A percentile compares a stretch with the other conserved stretches of the same genome.
Evolutionary conservation across 106 monocot genomes (phyloP).

Genomic region (Amphibolis antarctica): DNA sequence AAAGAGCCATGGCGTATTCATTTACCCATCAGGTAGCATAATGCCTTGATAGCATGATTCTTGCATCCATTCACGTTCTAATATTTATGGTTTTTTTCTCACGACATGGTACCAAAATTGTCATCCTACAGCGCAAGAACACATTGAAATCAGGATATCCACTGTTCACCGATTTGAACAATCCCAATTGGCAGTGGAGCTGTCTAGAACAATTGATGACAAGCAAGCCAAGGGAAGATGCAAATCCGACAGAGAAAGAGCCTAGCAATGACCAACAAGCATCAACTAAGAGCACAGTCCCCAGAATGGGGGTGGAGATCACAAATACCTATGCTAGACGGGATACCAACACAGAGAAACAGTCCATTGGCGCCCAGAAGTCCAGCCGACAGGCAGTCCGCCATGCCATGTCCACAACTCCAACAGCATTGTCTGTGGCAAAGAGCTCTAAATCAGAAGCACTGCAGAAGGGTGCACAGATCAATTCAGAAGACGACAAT

Average conservation of each 20-base stretch:
- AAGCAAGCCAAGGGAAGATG: not conserved
- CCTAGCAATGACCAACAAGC: conserved; percentile 2
- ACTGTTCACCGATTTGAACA: too few species aligned
- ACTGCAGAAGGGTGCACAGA: conserved; percentile 20
- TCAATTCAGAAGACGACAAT: conserved; percentile 40
- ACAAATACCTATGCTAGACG: conserved; percentile 51
- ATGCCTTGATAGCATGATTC: not conserved
- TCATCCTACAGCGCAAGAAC: too few species aligned
- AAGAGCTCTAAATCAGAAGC: conserved; percentile 30
- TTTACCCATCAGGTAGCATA: conserved; percentile 81
- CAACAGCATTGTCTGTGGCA: conserved; percentile 10
- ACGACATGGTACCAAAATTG: not conserved
- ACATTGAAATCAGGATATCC: too few species aligned
- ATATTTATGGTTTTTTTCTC: not conserved
- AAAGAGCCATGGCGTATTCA: conserved; percentile 86
- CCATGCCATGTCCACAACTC: conserved; percentile 32
- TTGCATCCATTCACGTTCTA: not conserved
- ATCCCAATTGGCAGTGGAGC: too few species aligned
- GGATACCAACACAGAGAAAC: conserved; percentile 23
- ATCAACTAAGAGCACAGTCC: conserved; percentile 18
- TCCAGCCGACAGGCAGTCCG: conserved; percentile 12
- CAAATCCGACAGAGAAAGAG: too few species aligned
- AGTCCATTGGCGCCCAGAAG: conserved; percentile 26
- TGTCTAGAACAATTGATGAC: not conserved
- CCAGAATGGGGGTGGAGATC: conserved; percentile 32